Evolutionary conservation across 2,329 filamentous ascomycete genomes (phyloP).

Genomic region (Leptographium lundbergii): DNA sequence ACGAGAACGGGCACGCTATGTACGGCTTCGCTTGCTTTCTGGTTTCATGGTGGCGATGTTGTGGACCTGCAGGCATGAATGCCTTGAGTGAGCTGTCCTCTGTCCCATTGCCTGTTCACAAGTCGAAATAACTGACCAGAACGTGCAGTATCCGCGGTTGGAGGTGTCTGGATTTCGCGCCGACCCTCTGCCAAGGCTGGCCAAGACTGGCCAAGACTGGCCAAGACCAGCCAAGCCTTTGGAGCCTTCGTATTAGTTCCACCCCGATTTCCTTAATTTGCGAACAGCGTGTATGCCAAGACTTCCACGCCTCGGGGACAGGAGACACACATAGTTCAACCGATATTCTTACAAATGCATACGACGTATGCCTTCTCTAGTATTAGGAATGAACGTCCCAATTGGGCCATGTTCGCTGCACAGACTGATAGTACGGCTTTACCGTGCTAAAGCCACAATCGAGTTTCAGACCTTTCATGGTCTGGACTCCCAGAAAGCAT

Average conservation of each 20-base stretch:
- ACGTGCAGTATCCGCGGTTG: neutral
- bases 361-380: no score
- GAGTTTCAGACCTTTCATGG: no score
- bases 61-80: neutral
- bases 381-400: no score
- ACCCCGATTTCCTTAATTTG: neutral
- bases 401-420: no score
- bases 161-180: neutral
- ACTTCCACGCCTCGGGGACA: neutral
- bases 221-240: neutral
- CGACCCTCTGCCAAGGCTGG: neutral
- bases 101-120: neutral
- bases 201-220: neutral
- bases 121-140: neutral
- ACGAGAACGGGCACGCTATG: neutral
- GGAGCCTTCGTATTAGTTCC: neutral
- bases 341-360: no score
- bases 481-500: no score
- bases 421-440: no score
- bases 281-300: neutral
- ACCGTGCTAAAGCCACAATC: no score
- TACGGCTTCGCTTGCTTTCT: neutral
- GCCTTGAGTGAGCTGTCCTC: neutral
- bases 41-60: neutral
- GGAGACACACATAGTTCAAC: no score